Evolutionary conservation across 768 basidiomycete genomes (phyloP).

Genomic region (Lanmaoa pseudosensibilis): DNA sequence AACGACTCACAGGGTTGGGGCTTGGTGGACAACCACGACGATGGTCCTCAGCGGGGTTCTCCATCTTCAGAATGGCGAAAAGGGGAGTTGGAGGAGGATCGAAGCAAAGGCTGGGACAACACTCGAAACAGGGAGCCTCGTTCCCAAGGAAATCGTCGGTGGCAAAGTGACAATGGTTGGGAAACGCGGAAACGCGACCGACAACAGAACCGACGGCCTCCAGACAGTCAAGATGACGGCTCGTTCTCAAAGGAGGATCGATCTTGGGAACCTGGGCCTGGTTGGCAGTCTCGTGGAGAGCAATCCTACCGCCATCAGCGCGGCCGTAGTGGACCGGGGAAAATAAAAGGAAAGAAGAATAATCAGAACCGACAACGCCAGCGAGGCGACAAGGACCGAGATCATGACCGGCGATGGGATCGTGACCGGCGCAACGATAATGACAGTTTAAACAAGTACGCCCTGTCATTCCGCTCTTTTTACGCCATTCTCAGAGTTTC

Average conservation of each 20-base stretch:
- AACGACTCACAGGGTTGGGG: conserved; percentile 46
- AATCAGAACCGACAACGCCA: conserved; percentile 35
- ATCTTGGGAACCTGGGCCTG: conserved; percentile 71
- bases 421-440: conserved; percentile 56
- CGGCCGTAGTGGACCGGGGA: conserved; percentile 39
- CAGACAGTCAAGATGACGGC: conserved; percentile 27
- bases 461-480: conserved; percentile 12
- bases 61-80: conserved; percentile 46
- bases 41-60: conserved; percentile 41
- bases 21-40: conserved; percentile 42
- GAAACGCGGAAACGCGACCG: conserved; percentile 49
- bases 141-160: conserved; percentile 31
- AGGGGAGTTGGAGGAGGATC: conserved; percentile 40
- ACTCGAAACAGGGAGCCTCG: conserved; percentile 38
- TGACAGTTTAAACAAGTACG: conserved; percentile 74
- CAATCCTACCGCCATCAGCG: conserved; percentile 40
- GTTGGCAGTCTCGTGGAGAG: conserved; percentile 55
- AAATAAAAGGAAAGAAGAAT: conserved; percentile 39
- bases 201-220: conserved; percentile 39
- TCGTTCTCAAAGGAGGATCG: conserved; percentile 45
- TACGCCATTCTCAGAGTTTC: conserved; percentile 7
- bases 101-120: conserved; percentile 36
- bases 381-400: conserved; percentile 29
- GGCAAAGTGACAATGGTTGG: conserved; percentile 49
- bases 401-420: conserved; percentile 31